These are phyloP conservation scores for Peronospora farinosa DNA, from an alignment of 352 stramenopile species.

Conservation along the genomic window DNA sequence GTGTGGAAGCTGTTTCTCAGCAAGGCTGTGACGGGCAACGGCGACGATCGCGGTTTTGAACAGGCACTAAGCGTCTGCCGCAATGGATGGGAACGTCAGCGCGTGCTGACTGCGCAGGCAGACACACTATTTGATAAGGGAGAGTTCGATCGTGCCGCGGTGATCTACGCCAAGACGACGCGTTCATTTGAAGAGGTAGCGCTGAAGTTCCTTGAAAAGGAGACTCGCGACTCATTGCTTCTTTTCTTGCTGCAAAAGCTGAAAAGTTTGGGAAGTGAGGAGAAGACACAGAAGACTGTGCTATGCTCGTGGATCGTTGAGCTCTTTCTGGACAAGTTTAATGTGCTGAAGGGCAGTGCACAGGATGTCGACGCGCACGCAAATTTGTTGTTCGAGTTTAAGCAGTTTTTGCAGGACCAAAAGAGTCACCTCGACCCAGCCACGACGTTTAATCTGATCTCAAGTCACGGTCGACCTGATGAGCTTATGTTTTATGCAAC, in stretches of 20 bases:
- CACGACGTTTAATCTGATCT: conserved; percentile 89
- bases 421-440: conserved; percentile 81
- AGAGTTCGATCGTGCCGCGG: conserved; percentile 79
- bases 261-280: conserved; percentile 61
- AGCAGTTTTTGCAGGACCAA: conserved; percentile 88
- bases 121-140: conserved; percentile 86
- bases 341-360: conserved; percentile 70
- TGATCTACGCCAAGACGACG: conserved; percentile 86
- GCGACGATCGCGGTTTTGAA: conserved; percentile 85
- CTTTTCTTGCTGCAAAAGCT: conserved; percentile 88
- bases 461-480: conserved; percentile 87
- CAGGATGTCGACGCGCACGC: conserved; percentile 83
- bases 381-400: conserved; percentile 88
- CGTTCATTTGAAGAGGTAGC: conserved; percentile 89
- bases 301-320: conserved; percentile 91
- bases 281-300: conserved; percentile 90
- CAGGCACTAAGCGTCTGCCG: conserved; percentile 81
- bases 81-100: conserved; percentile 73
- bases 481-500: conserved; percentile 90
- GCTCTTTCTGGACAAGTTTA: conserved; percentile 90
- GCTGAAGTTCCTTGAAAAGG: conserved; percentile 87
- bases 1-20: conserved; percentile 90
- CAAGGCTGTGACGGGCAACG: conserved; percentile 65
- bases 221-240: conserved; percentile 74
- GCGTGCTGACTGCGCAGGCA: conserved; percentile 84